Percentiles rank a stretch among this genome's conserved stretches.
Evolutionary conservation across 2,329 filamentous ascomycete genomes (phyloP).

Genomic region (Exophiala sp.): DNA sequence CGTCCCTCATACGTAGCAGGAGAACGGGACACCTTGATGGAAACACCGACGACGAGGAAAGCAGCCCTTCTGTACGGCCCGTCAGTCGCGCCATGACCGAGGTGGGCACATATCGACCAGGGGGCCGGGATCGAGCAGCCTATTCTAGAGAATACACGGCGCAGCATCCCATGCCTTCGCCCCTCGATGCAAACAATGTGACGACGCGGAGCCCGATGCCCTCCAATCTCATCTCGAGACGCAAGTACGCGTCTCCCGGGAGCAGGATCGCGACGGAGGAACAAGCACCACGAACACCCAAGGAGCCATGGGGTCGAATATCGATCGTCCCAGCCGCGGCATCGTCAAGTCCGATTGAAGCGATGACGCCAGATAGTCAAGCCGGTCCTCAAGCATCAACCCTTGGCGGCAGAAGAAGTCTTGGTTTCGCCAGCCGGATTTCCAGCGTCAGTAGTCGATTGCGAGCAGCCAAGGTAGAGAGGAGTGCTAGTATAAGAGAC

Average conservation of each 20-base stretch:
- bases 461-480: constrained; percentile 23
- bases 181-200: constrained; percentile 7
- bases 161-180: constrained; percentile 30
- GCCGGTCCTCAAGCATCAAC: constrained; percentile 6
- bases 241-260: constrained; percentile 21
- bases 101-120: constrained; percentile 32
- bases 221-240: constrained; percentile 22
- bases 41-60: constrained; percentile 35
- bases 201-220: constrained; percentile 24
- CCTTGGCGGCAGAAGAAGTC: constrained; percentile 16
- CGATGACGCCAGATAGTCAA: constrained; percentile 19
- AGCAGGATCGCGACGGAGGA: constrained; percentile 12
- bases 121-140: constrained; percentile 33
- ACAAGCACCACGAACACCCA: constrained; percentile 17
- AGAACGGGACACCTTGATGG: constrained; percentile 30
- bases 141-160: constrained; percentile 32
- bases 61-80: constrained; percentile 35
- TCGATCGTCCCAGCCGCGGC: constrained; percentile 19
- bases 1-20: constrained; percentile 37
- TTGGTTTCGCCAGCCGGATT: constrained; percentile 27
- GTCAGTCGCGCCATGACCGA: constrained; percentile 42
- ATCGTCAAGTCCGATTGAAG: constrained; percentile 23
- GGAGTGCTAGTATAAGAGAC: constrained; percentile 13
- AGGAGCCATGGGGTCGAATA: constrained; percentile 26
- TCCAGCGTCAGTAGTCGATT: constrained; percentile 27